Evolutionary conservation across 2,329 filamentous ascomycete genomes (phyloP), one percentile per base, ranked within the genome.

Genomic region (Sclerotinia trifoliorum): DNA sequence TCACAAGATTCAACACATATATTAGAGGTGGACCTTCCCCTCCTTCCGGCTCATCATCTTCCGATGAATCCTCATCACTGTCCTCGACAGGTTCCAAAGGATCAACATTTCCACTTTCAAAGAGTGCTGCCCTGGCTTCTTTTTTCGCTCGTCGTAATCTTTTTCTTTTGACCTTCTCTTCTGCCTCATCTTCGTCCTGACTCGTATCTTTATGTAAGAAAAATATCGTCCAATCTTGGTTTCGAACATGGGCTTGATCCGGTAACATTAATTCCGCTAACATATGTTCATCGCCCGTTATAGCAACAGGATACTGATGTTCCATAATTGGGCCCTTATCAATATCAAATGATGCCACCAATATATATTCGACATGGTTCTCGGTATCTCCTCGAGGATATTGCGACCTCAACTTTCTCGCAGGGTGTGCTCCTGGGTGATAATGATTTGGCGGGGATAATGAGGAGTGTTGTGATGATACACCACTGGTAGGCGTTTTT

Each of bases 151-250:
- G 83, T 67, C 86, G 83, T 76, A 80, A 80, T 73, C 79, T 81
- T 67, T 78, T 83, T 74, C 84, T 81, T 73, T 83, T 82, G 75
- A 84, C 81, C 72, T 85, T 89, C 51, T 83, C 83, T 74, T 92
- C 90, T 68, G 88, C 86, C 42, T 93, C 91, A 70, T 96, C 94
- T 68, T 94, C 91, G 69, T 92, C 90, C 63, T 90, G 88, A 70
- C 88, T 94, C 4, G 90, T 92, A 78, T 99, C 95, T 79, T 98
- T 98, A 81, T 99, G 95, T 68, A 99, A 79, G 78, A 99, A 99
- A 82, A 99, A 99, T 67, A 98, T 97, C 54, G 95, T 99, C 95
- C 95, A 99, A 79, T 99, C 95, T 80, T 98, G 94, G 76, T 91
- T 94, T 51, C 95, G 88, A 70, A 95, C 88, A 80, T 99, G 95